Evolutionary conservation across 2,329 filamentous ascomycete genomes (phyloP), one percentile per base, ranked within the genome.

Genomic region (Beauveria medogensis): DNA sequence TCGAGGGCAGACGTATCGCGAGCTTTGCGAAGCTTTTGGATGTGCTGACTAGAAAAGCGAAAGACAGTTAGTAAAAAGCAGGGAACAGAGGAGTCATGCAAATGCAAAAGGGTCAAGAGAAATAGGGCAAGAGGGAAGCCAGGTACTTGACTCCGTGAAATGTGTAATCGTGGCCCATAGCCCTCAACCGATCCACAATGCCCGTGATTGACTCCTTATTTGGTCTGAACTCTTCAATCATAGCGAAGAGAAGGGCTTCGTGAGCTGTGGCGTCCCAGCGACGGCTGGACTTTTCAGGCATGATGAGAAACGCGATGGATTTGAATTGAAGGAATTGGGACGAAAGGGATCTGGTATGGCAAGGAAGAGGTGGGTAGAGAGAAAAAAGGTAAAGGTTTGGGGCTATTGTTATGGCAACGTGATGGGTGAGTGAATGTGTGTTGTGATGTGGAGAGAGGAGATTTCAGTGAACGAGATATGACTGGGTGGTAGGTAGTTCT

Each of bases 1-100:
- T 68, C 50, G 22, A 71, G 64, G 8, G 60, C 66, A 14, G 63
- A 46, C 5, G 67, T 68, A n/a, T 74, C 73, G 6, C 72, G 70
- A 43, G 63, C 69, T 63, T 69, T 72, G 63, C 74, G 74, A 3
- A 80, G 71, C 64, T 79, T 80, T 64, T 77, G 75, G 8, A 80
- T 72, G 40, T 80, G 78, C 65, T 80, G 78, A 51, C 78, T 80
- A 54, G 57, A 58, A 46, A 44, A 18, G 16, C n/a, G 50, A 48
- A 24, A 62, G 22, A 56, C 48, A 3, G 59, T 30, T 41, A 24
- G 2, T 22, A 8, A 24, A 8, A 10, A 37, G 18, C 2, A 41
- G 37, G 12, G n/a, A 7, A 51, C 3, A 5, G 18, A 24, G 2
- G 12, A 24, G n/a, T n/a, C 10, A 20, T 14, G 24, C n/a, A 24